A percentile compares a stretch with the other conserved stretches of the same genome.
Conservation (phyloP, 768 basidiomycete genomes). For the Suillus subalutaceus region DNA sequence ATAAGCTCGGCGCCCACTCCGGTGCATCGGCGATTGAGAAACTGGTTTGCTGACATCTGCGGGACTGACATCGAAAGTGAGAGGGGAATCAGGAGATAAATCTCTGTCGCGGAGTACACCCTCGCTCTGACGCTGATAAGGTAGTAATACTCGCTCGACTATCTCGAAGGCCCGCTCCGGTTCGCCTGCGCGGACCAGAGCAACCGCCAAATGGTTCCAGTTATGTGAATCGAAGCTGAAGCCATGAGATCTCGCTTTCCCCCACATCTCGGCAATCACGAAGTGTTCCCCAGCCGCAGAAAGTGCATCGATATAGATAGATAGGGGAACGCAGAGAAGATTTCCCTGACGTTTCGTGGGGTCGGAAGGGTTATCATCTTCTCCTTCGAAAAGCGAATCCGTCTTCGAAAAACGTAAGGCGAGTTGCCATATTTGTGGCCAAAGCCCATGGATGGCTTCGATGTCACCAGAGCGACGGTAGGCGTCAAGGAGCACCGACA, state of each 20-base stretch:
- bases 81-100: slow-evolving; percentile 40
- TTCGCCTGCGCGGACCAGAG: slow-evolving; percentile 79
- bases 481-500: slow-evolving; percentile 70
- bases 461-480: slow-evolving; percentile 64
- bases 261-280: slow-evolving; percentile 70
- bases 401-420: slow-evolving; percentile 47
- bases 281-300: slow-evolving; percentile 63
- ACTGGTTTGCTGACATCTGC: slow-evolving; percentile 29
- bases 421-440: slow-evolving; percentile 68
- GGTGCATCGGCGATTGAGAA: slow-evolving; percentile 34
- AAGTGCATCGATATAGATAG: slow-evolving; percentile 78
- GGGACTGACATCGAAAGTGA: slow-evolving; percentile 37
- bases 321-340: slow-evolving; percentile 75
- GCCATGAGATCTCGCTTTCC: slow-evolving; percentile 57
- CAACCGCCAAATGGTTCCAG: slow-evolving; percentile 85
- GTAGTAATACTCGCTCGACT: slow-evolving; percentile 75
- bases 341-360: slow-evolving; percentile 43
- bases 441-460: slow-evolving; percentile 59
- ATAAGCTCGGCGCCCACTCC: slow-evolving; percentile 26
- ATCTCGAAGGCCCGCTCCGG: slow-evolving; percentile 84
- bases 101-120: slow-evolving; percentile 28
- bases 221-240: slow-evolving; percentile 87
- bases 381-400: slow-evolving; percentile 35
- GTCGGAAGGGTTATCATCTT: slow-evolving; percentile 17
- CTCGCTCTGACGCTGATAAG: slow-evolving; percentile 44